Conservation (phyloP, 495 filamentous ascomycete species). For the Aspergillus avenaceus region DNA sequence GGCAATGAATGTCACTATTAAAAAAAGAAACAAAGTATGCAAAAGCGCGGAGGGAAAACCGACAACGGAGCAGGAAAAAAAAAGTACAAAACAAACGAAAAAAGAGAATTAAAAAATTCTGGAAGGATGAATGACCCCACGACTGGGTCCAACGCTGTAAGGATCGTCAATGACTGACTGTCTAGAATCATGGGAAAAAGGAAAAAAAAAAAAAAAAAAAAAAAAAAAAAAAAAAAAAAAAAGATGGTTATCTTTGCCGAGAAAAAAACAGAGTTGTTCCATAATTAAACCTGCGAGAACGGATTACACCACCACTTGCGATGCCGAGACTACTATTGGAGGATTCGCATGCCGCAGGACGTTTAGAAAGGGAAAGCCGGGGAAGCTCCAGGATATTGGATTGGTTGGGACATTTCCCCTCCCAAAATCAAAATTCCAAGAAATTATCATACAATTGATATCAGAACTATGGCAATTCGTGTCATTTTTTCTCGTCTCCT, state of each 20-base stretch:
- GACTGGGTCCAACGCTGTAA: slow-evolving; percentile 1
- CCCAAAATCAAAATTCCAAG: too few species aligned
- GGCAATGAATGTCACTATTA: background rate
- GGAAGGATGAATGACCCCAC: slow-evolving; percentile 1
- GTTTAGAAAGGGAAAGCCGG: slow-evolving; percentile 3
- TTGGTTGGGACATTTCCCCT: too few species aligned
- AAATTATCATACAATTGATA: background rate
- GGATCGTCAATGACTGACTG: slow-evolving; percentile 1
- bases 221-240: background rate
- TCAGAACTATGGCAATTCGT: background rate
- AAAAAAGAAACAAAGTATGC: too few species aligned
- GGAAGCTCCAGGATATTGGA: slow-evolving; percentile 4
- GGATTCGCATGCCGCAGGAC: slow-evolving; percentile 6
- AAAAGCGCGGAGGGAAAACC: background rate
- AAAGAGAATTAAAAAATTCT: background rate
- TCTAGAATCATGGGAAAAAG: background rate
- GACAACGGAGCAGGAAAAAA: background rate
- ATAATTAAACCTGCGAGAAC: slow-evolving; percentile 1
- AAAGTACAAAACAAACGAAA: too few species aligned
- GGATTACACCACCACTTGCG: slow-evolving; percentile 20
- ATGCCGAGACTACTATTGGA: slow-evolving; percentile 23
- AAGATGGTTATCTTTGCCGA: background rate
- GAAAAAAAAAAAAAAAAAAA: background rate
- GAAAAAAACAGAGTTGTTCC: too few species aligned
- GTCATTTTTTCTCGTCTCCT: background rate